Percentiles rank a stretch among this genome's conserved stretches.
Conservation (phyloP, 129 eudicot species). For the Flaveria linearis region DNA sequence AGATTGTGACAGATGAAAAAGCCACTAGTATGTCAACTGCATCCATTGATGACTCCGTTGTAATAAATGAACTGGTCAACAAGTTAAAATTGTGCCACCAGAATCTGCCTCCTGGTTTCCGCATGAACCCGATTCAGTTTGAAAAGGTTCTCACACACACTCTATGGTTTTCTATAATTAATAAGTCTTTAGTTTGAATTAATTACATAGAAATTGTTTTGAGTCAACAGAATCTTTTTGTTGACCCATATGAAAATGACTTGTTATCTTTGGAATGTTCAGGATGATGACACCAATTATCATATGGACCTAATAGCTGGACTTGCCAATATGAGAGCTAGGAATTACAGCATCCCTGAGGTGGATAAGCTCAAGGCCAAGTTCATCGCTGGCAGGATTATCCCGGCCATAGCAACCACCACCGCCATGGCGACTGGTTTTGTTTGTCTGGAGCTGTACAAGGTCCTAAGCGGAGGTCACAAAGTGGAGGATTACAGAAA, state of each 20-base stretch:
- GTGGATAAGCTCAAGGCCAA: conserved; percentile 96
- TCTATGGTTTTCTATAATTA: too few species aligned
- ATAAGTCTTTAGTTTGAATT: not conserved
- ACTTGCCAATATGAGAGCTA: conserved; percentile 96
- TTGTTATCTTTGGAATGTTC: conserved; percentile 20
- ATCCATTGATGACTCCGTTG: conserved; percentile 81
- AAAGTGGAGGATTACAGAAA: conserved; percentile 88
- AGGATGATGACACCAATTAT: conserved; percentile 92
- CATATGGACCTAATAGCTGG: conserved; percentile 96
- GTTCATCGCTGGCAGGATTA: conserved; percentile 93
- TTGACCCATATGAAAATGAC: not conserved
- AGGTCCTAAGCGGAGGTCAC: conserved; percentile 76
- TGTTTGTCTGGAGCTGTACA: conserved; percentile 91
- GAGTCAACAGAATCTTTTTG: not conserved
- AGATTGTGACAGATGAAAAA: conserved; percentile 87
- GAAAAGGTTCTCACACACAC: conserved; percentile 62
- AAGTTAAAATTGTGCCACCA: conserved; percentile 55
- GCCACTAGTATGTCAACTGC: conserved; percentile 73
- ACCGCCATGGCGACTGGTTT: conserved; percentile 98
- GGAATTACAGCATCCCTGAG: conserved; percentile 95
- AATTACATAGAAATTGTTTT: not conserved
- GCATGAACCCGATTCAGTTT: conserved; percentile 91
- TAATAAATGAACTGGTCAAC: conserved; percentile 55
- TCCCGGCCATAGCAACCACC: conserved; percentile 97
- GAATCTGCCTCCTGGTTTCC: conserved; percentile 60